Evolutionary conservation across 1,139 yeast genomes (phyloP).

Genomic region (Kazachstania sp.): DNA sequence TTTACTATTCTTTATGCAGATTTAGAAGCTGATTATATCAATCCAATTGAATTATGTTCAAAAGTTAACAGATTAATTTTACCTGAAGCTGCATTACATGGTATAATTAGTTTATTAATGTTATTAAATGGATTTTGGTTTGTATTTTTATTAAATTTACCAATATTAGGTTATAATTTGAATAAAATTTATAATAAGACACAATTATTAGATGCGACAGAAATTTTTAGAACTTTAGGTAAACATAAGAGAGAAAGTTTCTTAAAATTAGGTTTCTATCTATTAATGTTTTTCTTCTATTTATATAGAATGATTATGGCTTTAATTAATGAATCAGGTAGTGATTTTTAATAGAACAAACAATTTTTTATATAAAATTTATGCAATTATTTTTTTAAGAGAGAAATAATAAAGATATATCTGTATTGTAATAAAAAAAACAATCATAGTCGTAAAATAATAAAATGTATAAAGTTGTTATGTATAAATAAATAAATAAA

Average conservation of each 20-base stretch:
- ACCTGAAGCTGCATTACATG: conserved; percentile 89
- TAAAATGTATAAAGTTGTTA: background rate
- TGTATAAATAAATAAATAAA: background rate
- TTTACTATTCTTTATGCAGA: conserved; percentile 92
- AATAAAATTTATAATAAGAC: conserved; percentile 66
- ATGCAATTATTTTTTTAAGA: too few species aligned
- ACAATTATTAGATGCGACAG: conserved; percentile 93
- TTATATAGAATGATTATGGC: conserved; percentile 96
- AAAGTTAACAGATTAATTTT: conserved; percentile 80
- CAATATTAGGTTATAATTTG: conserved; percentile 73
- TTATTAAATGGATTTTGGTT: conserved; percentile 91
- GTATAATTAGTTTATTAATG: conserved; percentile 58
- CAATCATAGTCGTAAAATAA: background rate
- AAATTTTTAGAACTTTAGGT: conserved; percentile 88
- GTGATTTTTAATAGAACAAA: conserved; percentile 7
- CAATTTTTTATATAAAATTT: background rate
- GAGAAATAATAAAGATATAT: background rate
- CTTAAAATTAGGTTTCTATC: conserved; percentile 82
- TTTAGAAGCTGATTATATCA: conserved; percentile 89
- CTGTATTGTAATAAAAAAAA: background rate
- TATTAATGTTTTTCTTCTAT: conserved; percentile 89
- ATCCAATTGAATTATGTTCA: conserved; percentile 93
- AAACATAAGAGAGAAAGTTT: conserved; percentile 91
- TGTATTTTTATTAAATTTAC: conserved; percentile 76
- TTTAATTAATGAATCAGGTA: conserved; percentile 51